phyloP scores from a whole-genome alignment of 495 filamentous ascomycete species.

The Penicillium ucsense region DNA sequence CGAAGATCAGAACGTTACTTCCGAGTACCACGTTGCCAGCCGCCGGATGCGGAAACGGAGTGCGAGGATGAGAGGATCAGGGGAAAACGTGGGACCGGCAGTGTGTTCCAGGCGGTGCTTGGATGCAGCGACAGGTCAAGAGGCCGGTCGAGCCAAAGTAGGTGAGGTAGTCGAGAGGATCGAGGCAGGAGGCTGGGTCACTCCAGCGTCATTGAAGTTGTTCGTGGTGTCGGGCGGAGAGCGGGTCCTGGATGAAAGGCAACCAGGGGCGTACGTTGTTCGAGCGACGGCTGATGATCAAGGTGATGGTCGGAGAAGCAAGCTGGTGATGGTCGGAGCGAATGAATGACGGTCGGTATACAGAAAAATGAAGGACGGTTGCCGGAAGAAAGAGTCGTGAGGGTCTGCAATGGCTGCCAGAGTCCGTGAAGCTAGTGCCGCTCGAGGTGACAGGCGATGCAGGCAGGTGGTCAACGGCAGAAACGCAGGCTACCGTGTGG shows the following conservation, averaged over 20 bases:
- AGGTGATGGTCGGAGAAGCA: too few relatives aligned
- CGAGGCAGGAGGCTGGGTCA: neutral
- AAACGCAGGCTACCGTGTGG: too few relatives aligned
- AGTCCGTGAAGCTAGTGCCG: conserved; percentile 1
- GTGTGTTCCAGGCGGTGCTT: conserved; percentile 2
- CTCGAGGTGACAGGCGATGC: conserved; percentile 1
- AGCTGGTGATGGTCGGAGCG: neutral
- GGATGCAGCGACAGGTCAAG: neutral
- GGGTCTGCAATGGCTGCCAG: conserved; percentile 1
- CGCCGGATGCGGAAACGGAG: conserved; percentile 35
- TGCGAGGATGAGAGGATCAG: conserved; percentile 2
- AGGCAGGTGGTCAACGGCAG: conserved; percentile 2
- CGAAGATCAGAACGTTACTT: conserved; percentile 23
- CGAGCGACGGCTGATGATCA: too few relatives aligned
- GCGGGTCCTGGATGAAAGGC: neutral
- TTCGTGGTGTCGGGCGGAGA: neutral
- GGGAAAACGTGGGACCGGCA: conserved; percentile 3
- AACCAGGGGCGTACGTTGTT: neutral
- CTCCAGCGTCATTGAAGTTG: conserved; percentile 6
- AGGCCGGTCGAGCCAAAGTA: neutral
- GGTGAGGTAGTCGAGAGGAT: neutral
- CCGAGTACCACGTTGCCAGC: conserved; percentile 27
- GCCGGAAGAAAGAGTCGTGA: conserved; percentile 1
- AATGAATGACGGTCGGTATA: conserved; percentile 8
- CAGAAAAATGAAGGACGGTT: neutral